These are phyloP conservation scores for Exserohilum rostratum DNA, from an alignment of 2,329 filamentous ascomycete genomes.

Conservation along the genomic window DNA sequence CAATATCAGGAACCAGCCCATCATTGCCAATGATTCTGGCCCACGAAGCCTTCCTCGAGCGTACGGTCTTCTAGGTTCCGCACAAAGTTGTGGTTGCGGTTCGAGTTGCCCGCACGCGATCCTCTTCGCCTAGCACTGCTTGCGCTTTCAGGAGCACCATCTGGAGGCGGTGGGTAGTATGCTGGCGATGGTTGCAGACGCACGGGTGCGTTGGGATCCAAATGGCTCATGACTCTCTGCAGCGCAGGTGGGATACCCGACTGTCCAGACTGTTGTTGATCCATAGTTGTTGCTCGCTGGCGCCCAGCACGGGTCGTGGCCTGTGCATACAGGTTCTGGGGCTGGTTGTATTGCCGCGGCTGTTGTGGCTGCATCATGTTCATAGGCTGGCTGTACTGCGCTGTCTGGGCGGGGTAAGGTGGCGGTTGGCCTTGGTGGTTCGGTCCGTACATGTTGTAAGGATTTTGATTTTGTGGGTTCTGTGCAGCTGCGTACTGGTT, in stretches of 20 bases:
- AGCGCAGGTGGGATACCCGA: conserved; percentile 91
- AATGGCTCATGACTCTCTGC: conserved; percentile 91
- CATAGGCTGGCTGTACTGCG: conserved; percentile 64
- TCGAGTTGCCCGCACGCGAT: conserved; percentile 68
- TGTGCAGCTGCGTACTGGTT: conserved; percentile 57
- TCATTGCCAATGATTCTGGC: conserved; percentile 71
- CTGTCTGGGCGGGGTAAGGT: conserved; percentile 75
- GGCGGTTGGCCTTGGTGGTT: conserved; percentile 74
- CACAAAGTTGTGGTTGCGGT: conserved; percentile 84
- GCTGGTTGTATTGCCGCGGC: conserved; percentile 57
- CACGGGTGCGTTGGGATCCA: conserved; percentile 94
- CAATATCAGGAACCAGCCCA: conserved; percentile 16
- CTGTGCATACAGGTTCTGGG: conserved; percentile 76
- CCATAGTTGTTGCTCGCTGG: conserved; percentile 94
- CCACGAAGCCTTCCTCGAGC: conserved; percentile 88
- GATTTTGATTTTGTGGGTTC: conserved; percentile 61
- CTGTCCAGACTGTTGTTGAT: conserved; percentile 87
- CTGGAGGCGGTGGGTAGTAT: conserved; percentile 92
- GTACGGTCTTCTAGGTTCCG: conserved; percentile 93
- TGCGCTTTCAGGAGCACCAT: conserved; percentile 73
- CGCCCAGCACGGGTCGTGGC: conserved; percentile 77
- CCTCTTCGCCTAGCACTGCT: conserved; percentile 74
- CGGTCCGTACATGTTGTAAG: conserved; percentile 80
- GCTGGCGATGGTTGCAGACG: conserved; percentile 92
- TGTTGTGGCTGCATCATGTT: conserved; percentile 47